Base-by-base conservation (phyloP, 2,329 filamentous ascomycete genomes). In the Cladosporium halotolerans region DNA sequence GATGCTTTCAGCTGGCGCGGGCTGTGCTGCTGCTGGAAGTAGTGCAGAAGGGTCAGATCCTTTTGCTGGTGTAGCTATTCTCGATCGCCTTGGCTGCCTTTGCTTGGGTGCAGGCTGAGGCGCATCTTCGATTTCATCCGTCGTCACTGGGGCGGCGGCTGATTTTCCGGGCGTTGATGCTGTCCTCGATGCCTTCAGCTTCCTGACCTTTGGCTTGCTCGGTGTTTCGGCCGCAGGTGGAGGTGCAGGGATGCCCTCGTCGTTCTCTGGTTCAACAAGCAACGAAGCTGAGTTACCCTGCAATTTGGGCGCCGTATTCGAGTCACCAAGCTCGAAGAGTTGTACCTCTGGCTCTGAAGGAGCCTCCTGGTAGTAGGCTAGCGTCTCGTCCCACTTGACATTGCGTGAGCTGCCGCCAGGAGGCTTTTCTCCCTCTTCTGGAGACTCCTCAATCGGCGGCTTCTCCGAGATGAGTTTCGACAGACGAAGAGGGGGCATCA, bases 331-430 rank as follows among this genome's bases (percentile, higher is more conserved):
- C 31, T 55, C 53, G 13, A 53, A 46, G 23, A 53, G 51, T 16
- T 53, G 51, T 28, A 46, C 46, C 18, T 45, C 52, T n/a, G 52
- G 41, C 14, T 54, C 52, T 14, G 45, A 14, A 4, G 50, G 51
- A 9, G 55, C 60, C 55, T 74, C 72, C 43, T 72, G 73, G 57
- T 72, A 76, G 53, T 74, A 73, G 5, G 68, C 71, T 9, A 79
- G 62, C 28, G 68, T 70, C 57, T 75, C 68, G 42, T 76, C 73
- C 76, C 76, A 78, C 9, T 65, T 67, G 4, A 78, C 71, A 18
- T 53, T 51, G 58, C 50, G 18, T 5, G 61, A 55, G n/a, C 58
- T 59, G 55, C 49, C 16, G 53, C 56, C 53, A 56, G 52, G 38
- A 14, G 43, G 48, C 9, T 45, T 48, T 7, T 52, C 51, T 33